Conservation (phyloP, 2,329 filamentous ascomycete genomes). For the Paecilomyces formosus region DNA sequence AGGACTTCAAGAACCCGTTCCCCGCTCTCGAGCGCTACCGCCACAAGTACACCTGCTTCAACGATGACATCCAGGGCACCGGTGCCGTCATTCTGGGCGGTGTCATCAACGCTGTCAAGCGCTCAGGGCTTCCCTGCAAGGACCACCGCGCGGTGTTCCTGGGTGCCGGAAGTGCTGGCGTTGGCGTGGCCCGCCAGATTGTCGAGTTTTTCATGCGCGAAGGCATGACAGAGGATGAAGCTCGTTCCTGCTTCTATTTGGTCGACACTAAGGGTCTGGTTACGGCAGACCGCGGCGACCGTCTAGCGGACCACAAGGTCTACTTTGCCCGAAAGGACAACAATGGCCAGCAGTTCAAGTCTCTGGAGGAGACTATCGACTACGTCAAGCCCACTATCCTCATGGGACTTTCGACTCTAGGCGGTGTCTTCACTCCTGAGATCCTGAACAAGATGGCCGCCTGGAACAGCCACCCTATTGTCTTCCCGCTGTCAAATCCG, state of each 20-base stretch:
- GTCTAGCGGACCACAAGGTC: conserved; percentile 78
- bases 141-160: conserved; percentile 95
- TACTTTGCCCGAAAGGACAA: conserved; percentile 62
- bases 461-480: conserved; percentile 72
- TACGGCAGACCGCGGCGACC: conserved; percentile 85
- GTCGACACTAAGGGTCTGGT: conserved; percentile 96
- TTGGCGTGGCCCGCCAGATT: conserved; percentile 95
- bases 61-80: conserved; percentile 96
- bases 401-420: conserved; percentile 88
- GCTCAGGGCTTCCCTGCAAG: conserved; percentile 74
- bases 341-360: conserved; percentile 60
- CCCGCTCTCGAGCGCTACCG: conserved; percentile 86
- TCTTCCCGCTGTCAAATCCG: conserved; percentile 96
- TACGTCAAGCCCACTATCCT: conserved; percentile 92
- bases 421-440: conserved; percentile 85
- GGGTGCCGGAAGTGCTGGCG: conserved; percentile 89
- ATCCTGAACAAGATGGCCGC: conserved; percentile 60
- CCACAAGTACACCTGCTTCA: conserved; percentile 88
- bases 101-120: conserved; percentile 68
- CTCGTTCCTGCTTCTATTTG: conserved; percentile 89
- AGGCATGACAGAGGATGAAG: conserved; percentile 79
- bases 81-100: conserved; percentile 90
- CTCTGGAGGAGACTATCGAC: conserved; percentile 83
- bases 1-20: conserved; percentile 98
- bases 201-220: conserved; percentile 94